Evolutionary conservation across 139 green algal genomes (phyloP), one percentile per base, ranked within the genome.

Genomic region (Micractinium conductrix): DNA sequence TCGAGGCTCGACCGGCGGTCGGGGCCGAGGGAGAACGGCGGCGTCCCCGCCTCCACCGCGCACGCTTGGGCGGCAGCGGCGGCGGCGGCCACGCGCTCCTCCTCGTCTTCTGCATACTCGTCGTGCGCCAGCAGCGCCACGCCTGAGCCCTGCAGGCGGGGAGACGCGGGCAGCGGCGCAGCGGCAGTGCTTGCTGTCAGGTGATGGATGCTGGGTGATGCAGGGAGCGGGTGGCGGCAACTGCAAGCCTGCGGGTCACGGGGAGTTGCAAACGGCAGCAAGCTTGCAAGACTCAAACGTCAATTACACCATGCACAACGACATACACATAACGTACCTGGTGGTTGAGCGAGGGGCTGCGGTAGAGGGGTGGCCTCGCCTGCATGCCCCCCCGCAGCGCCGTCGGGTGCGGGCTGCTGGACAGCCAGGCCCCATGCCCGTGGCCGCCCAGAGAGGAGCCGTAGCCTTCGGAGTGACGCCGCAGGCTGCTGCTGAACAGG

Each of bases 391-490:
- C n/a, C 6, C 24, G 7, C 8, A 22, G 0, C 33, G 65, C 65
- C 9, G 35, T 37, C 37, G n/a, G 74, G 35, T 44, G 48, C 22
- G 40, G 58, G 40, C 76, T 82, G 76, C 76, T 71, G 55, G 33
- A 55, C 38, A 82, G 76, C 76, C 76, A 82, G 26, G 76, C 76
- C 2, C 76, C 76, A 14, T 82, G 75, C 24, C 75, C 75, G 16
- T 78, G 40, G 16, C n/a, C n/a, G n/a, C n/a, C n/a, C 71, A 44
- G 37, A 33, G 33, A 78, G 28, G 62, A 58, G 55, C 55, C 62
- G 14, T 82, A 73, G 14, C n/a, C 44, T 6, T 45, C 48, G 76
- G 17, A 16, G 28, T 53, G 37, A 3, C 58, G 76, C 55, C 58
- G 76, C 38, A 73, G 38, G 76, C 58, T 82, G 76, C 9, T 19